Conservation (phyloP, 1,284 basidiomycete species). For the Cystobasidium slooffiae region DNA sequence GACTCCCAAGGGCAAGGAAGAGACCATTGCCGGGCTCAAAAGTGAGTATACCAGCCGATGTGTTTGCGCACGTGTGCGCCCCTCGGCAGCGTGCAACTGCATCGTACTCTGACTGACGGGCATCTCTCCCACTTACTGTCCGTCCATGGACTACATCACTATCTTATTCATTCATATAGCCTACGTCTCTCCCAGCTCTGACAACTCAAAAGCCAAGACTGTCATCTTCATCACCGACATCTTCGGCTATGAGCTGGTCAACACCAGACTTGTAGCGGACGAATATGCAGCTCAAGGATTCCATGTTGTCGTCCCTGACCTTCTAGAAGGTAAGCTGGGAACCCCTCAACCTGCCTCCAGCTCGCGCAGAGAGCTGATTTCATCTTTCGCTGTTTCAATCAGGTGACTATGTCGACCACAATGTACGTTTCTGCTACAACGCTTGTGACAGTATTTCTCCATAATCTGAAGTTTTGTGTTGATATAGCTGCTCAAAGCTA, state of each 20-base stretch:
- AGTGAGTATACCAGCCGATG: background rate
- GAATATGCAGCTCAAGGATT: slow-evolving; percentile 50
- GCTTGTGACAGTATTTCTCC: background rate
- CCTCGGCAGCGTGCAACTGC: background rate
- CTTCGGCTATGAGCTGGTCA: slow-evolving; percentile 48
- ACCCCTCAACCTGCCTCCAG: background rate
- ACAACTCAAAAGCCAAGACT: slow-evolving; percentile 48
- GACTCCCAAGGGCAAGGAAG: slow-evolving; percentile 47
- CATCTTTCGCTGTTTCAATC: background rate
- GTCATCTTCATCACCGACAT: slow-evolving; percentile 51
- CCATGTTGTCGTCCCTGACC: slow-evolving; percentile 46
- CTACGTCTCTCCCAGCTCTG: slow-evolving; percentile 47
- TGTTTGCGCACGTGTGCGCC: background rate
- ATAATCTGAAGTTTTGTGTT: background rate
- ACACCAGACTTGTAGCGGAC: slow-evolving; percentile 46
- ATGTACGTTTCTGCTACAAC: slow-evolving; percentile 1
- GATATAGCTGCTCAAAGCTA: slow-evolving; percentile 31
- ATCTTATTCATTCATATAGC: slow-evolving; percentile 12
- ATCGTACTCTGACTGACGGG: background rate
- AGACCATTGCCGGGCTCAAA: slow-evolving; percentile 45
- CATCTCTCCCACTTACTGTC: background rate
- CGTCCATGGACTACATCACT: background rate
- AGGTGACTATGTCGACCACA: slow-evolving; percentile 41
- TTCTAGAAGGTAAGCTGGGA: slow-evolving; percentile 36
- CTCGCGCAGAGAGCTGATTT: background rate